Percentiles rank a stretch among this genome's conserved stretches.
Conservation (phyloP, 2,329 filamentous ascomycete genomes). For the Piedraia hortae region DNA sequence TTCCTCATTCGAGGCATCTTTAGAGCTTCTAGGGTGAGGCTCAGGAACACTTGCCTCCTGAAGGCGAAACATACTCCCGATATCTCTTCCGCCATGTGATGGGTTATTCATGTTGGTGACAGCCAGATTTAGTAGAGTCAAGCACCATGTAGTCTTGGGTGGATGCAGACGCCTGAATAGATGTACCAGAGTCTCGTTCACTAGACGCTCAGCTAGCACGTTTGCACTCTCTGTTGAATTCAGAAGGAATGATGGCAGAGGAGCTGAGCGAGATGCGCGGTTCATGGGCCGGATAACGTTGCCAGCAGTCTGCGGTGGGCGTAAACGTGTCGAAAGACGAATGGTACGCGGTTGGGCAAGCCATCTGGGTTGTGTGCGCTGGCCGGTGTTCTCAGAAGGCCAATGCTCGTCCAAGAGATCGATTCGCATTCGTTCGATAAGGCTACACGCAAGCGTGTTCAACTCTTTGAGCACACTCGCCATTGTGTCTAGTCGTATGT, state of each 20-base stretch:
- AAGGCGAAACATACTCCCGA: constrained; percentile 52
- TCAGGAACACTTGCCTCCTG: constrained; percentile 42
- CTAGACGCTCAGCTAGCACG: constrained; percentile 36
- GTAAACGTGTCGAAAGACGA: constrained; percentile 49
- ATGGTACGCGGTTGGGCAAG: constrained; percentile 56
- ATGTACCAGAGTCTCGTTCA: constrained; percentile 37
- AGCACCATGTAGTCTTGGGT: constrained; percentile 42
- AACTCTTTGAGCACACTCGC: constrained; percentile 39
- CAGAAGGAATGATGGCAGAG: constrained; percentile 50
- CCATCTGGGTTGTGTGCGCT: constrained; percentile 27
- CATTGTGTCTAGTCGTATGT: constrained; percentile 38
- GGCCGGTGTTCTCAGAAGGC: constrained; percentile 7
- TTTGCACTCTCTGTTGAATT: constrained; percentile 30
- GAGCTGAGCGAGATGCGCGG: constrained; percentile 47
- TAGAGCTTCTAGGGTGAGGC: not conserved
- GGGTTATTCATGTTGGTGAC: constrained; percentile 49
- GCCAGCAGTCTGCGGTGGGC: constrained; percentile 25
- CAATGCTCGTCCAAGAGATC: constrained; percentile 31
- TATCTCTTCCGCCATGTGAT: constrained; percentile 36
- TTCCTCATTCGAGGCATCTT: not conserved
- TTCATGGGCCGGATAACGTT: constrained; percentile 31
- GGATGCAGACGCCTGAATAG: constrained; percentile 51
- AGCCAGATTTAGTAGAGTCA: constrained; percentile 65
- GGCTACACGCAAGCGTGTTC: constrained; percentile 34
- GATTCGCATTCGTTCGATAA: constrained; percentile 50